Evolutionary conservation across 768 basidiomycete species (phyloP), one percentile per base, ranked within the genome.

Genomic region (Sistotremastrum suecicum): DNA sequence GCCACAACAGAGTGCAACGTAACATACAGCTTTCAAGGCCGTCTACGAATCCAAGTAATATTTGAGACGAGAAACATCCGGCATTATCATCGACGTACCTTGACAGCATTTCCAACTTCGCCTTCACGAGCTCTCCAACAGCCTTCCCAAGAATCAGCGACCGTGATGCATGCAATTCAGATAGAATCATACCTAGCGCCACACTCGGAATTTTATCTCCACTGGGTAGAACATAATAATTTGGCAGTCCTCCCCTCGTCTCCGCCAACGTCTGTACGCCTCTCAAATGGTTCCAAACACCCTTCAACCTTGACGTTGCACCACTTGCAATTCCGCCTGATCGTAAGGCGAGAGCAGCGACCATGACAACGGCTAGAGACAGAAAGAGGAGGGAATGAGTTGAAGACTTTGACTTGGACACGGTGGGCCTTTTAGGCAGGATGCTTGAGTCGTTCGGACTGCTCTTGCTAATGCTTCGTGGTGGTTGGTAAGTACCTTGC

Each of bases 21-120:
- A 12, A 34, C 42, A 1, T 2, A 43, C 81, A 4, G 72, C 63
- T 29, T 67, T 63, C 45, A 84, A 56, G 1, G 81, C 81, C 3
- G 71, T 63, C 73, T 79, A 44, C 7, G 7, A 34, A 5, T 6
- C 1, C 28, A 42, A 30, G 46, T 38, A 20, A 37, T 32, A 34
- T 28, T 6, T 30, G 31, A 1, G 7, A 34, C 35, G 1, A 12
- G 20, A 42, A 10, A 7, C 45, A 30, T 46, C 20, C 32, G 5
- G 29, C 12, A 32, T 33, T 41, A 3, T 0, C 20, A 29, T 34
- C 5, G n/a, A 29, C 53, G 0, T 41, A 71, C 77, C 65, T 75
- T 76, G 48, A 86, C 80, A 20, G 83, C 82, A 9, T 61, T 57
- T 1, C 80, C 82, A 37, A 85, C 83, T 51, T 82, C 72, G 37